Base-by-base conservation (phyloP, 495 filamentous ascomycete species). In the Penicillium egyptiacum region DNA sequence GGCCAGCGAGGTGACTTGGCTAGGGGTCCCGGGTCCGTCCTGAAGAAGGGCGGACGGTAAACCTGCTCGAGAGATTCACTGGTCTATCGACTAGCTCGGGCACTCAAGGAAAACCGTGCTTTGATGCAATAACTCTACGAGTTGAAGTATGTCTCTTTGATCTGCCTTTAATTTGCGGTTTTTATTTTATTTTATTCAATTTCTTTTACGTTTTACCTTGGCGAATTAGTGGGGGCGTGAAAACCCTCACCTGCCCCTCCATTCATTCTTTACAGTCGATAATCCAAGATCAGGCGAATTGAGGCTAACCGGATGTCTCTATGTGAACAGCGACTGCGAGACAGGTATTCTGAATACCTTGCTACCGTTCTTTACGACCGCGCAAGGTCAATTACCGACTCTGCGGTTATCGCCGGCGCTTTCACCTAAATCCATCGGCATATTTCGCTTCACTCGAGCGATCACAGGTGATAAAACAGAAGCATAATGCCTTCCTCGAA, bases 41-140 rank as follows among this genome's bases (percentile, higher is more conserved):
- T 83, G 78, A 81, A 74, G 64, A 73, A 78, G 79, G 80, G 75
- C 79, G 80, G 80, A 82, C 80, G 79, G 75, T 81, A 82, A 81
- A 72, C 43, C 59, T 62, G 51, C 64, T 61, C 56, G 56, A 59
- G 61, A 50, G 39, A 54, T 58, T 53, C 37, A 49, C 60, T 52
- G 55, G 54, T 58, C 51, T 26, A 55, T 40, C 17, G 37, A 47
- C 42, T 44, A 26, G 31, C 40, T 55, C 30, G 42, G 11, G 43
- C 43, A 55, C 31, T 39, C 30, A 40, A 52, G 22, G 33, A 51
- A 44, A 35, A 25, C 43, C 12, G 45, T 51, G 37, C 46, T 50
- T 17, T 40, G 33, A 31, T 49, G 31, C 49, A 46, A 16, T 16
- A 55, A 50, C 30, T 43, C 53, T 22, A 49, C 35, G 58, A 56